Evolutionary conservation across 202 grass and related monocot species (phyloP).

Genomic region (Hordeum pubiflorum): DNA sequence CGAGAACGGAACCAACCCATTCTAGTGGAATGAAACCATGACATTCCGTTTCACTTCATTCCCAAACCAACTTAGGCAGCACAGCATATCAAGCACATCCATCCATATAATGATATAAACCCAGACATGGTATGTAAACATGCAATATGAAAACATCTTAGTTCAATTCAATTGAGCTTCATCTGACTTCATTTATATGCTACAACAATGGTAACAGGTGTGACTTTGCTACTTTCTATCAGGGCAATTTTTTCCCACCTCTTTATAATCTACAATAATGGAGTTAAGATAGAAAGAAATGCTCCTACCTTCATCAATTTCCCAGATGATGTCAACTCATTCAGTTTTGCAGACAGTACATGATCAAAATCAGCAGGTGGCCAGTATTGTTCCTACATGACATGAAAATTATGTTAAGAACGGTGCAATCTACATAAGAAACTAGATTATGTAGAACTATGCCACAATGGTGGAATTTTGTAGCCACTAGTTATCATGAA

Average conservation of each 20-base stretch:
- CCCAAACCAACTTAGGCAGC: neutral
- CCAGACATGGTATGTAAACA: neutral
- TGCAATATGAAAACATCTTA: neutral
- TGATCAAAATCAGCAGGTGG: slow-evolving; percentile 78
- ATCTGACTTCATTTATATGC: neutral
- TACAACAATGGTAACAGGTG: neutral
- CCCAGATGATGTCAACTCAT: slow-evolving; percentile 46
- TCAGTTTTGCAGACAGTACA: slow-evolving; percentile 70
- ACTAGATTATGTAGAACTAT: neutral
- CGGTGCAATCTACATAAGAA: neutral
- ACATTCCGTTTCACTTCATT: too few species aligned
- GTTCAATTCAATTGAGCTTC: neutral
- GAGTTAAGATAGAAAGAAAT: neutral
- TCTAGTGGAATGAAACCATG: too few species aligned
- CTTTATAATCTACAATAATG: neutral
- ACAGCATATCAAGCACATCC: neutral
- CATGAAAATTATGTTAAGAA: slow-evolving; percentile 29
- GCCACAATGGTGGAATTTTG: neutral
- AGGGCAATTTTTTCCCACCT: slow-evolving; percentile 12
- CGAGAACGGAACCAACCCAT: too few species aligned
- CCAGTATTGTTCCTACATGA: slow-evolving; percentile 64
- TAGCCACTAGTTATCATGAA: neutral
- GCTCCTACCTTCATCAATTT: slow-evolving; percentile 73
- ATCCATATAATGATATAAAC: neutral
- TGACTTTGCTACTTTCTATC: neutral